Base-by-base conservation (phyloP, 148 eudicot genomes). In the Dianthus caryophyllus region DNA sequence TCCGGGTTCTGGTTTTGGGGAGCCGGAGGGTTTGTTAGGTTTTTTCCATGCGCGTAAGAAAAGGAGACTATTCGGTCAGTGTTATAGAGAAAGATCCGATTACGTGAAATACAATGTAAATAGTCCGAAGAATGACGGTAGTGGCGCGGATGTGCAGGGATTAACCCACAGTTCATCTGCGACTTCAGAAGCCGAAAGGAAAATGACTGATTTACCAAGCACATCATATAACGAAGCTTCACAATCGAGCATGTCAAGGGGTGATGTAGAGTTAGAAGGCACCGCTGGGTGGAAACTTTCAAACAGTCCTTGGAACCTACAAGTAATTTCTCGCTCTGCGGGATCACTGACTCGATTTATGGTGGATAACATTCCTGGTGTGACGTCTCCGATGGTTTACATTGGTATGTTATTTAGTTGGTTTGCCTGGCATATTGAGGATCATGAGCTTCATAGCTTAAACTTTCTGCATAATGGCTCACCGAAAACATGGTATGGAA, bases 371-470 rank as follows among this genome's bases (percentile, higher is more conserved):
- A 90, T 94, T 58, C 97, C 98, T n/a, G 98, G 98, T 68, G 98
- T 94, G 67, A 94, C 97, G 14, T 94, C 98, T 21, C 98, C 98
- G 6, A 94, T 94, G 98, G 85, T 90, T 60, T 94, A 94, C 74
- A 74, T 94, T 71, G 98, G 98, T 59, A 94, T 94, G 98, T 73
- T 94, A 75, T 94, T 81, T 75, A 94, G 98, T 76, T 94, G 98
- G 98, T 94, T 94, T 84, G 98, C 98, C 25, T 94, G 98, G 98
- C 98, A 94, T 82, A 95, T 94, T 65, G 98, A 94, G 77, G 98
- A 94, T 84, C 98, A 94, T 71, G 98, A 94, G 79, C 98, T 94
- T 80, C 98, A 94, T 80, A 94, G 98, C 76, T 79, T 94, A 79
- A 90, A 94, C 76, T 94, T 83, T 71, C 87, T 94, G 61, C 98